phyloP scores from a whole-genome alignment of 2,329 filamentous ascomycete species.

The Aspergillus felis region DNA sequence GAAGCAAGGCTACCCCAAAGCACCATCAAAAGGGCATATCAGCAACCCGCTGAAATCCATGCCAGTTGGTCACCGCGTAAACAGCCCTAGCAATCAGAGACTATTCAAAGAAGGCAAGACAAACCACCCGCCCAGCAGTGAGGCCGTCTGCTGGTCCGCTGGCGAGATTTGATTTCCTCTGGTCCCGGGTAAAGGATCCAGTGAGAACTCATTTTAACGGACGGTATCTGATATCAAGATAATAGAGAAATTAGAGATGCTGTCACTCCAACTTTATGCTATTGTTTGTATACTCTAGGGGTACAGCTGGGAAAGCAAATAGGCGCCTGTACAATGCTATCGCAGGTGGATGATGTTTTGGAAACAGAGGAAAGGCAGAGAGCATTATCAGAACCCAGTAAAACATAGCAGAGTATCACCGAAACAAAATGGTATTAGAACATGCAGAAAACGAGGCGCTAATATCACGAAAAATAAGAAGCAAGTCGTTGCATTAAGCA shows the following conservation, averaged over 20 bases:
- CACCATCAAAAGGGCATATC: slow-evolving; percentile 21
- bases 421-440: neutral
- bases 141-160: slow-evolving; percentile 20
- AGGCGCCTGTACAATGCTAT: neutral
- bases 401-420: neutral
- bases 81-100: slow-evolving; percentile 14
- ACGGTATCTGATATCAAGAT: slow-evolving; percentile 12
- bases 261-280: neutral
- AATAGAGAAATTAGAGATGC: neutral
- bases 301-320: neutral
- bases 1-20: neutral
- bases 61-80: slow-evolving; percentile 15
- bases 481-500: neutral
- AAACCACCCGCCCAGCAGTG: slow-evolving; percentile 26
- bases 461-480: neutral
- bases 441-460: neutral
- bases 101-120: slow-evolving; percentile 17
- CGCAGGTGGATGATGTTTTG: neutral
- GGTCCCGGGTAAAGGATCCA: slow-evolving; percentile 23
- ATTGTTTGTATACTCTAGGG: neutral
- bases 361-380: neutral
- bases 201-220: slow-evolving; percentile 17
- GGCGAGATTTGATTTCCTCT: slow-evolving; percentile 14
- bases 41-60: slow-evolving; percentile 19
- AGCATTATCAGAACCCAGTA: neutral